These are phyloP conservation scores for Myriosclerotinia curreyana DNA, from an alignment of 2,329 filamentous ascomycete genomes.

Conservation along the genomic window DNA sequence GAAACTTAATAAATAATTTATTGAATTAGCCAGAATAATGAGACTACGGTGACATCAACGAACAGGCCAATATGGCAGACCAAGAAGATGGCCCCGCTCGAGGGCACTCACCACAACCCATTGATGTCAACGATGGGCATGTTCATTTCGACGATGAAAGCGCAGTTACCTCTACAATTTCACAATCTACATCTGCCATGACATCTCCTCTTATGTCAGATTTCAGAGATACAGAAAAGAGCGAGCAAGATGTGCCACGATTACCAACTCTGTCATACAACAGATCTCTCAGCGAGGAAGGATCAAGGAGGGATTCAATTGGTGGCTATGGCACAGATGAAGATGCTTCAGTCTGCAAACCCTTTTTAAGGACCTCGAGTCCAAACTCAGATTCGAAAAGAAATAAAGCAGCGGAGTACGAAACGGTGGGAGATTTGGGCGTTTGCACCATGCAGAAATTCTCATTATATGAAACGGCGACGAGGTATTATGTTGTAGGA, in stretches of 20 bases:
- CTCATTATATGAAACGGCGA: slow-evolving; percentile 93
- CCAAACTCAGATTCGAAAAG: slow-evolving; percentile 39
- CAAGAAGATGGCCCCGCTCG: slow-evolving; percentile 31
- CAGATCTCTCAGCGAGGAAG: slow-evolving; percentile 26
- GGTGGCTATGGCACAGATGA: slow-evolving; percentile 52
- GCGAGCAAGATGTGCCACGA: slow-evolving; percentile 32
- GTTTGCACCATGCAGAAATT: slow-evolving; percentile 83
- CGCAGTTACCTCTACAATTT: slow-evolving; percentile 29
- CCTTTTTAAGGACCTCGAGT: slow-evolving; percentile 56
- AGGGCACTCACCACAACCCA: slow-evolving; percentile 33
- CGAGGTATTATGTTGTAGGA: slow-evolving; percentile 90
- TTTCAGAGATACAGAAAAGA: slow-evolving; percentile 29
- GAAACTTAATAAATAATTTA: neutral
- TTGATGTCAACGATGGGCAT: slow-evolving; percentile 29
- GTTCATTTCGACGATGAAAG: slow-evolving; percentile 34
- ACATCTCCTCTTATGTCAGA: slow-evolving; percentile 38
- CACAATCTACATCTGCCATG: slow-evolving; percentile 38
- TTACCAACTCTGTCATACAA: slow-evolving; percentile 34
- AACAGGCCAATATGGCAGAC: slow-evolving; percentile 35
- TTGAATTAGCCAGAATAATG: neutral
- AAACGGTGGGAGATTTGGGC: slow-evolving; percentile 44
- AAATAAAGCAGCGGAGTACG: slow-evolving; percentile 37
- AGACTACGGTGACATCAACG: slow-evolving; percentile 6
- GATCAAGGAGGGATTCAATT: slow-evolving; percentile 27
- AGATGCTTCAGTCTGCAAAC: slow-evolving; percentile 55